Evolutionary conservation across 1,139 yeast species (phyloP).

Genomic region (Yamadazyma taylorii): DNA sequence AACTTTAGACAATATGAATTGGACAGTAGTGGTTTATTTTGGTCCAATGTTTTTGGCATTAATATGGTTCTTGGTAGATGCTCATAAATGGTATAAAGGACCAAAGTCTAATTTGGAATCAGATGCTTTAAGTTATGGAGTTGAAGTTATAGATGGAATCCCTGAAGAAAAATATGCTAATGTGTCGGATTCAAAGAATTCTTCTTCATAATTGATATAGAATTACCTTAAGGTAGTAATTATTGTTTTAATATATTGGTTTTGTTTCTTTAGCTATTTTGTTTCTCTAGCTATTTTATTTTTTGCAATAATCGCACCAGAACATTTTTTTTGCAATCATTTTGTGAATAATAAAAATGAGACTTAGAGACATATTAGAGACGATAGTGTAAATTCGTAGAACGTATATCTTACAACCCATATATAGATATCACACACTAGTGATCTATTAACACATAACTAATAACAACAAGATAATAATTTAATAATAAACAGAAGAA

Average conservation of each 20-base stretch:
- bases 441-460: neutral
- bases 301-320: conserved; percentile 1
- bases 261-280: too few relatives aligned
- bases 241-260: too few relatives aligned
- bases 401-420: conserved; percentile 2
- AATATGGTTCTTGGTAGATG: conserved; percentile 54
- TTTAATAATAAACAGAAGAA: neutral
- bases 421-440: neutral
- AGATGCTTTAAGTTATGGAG: conserved; percentile 22
- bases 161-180: conserved; percentile 6
- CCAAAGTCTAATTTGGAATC: conserved; percentile 57
- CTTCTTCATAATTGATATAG: too few relatives aligned
- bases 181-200: neutral
- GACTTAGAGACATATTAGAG: too few relatives aligned
- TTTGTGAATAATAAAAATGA: too few relatives aligned
- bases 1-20: conserved; percentile 55
- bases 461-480: too few relatives aligned
- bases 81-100: conserved; percentile 65
- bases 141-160: conserved; percentile 5
- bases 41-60: conserved; percentile 57
- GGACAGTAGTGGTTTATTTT: conserved; percentile 67
- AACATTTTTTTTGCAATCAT: too few relatives aligned
- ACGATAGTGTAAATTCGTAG: too few relatives aligned
- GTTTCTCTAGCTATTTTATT: too few relatives aligned
- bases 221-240: too few relatives aligned